Conservation (phyloP, 2,329 filamentous ascomycete genomes). For the Aspergillus sp. region DNA sequence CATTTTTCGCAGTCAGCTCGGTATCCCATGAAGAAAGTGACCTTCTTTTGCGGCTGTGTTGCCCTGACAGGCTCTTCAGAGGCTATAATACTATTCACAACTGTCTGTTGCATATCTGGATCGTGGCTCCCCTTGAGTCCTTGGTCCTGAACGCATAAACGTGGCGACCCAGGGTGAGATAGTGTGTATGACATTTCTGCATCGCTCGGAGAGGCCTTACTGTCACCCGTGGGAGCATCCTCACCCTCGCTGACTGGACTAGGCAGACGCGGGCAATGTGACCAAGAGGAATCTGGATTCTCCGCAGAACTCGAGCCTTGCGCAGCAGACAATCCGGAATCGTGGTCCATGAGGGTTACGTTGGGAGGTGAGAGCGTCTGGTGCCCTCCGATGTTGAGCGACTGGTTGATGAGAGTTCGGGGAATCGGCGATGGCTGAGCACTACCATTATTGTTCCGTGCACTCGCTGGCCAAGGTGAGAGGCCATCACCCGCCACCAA, state of each 20-base stretch:
- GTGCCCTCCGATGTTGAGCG: conserved; percentile 24
- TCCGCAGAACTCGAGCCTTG: background rate
- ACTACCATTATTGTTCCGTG: conserved; percentile 8
- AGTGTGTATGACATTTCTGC: conserved; percentile 11
- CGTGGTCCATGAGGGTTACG: background rate
- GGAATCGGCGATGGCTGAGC: conserved; percentile 23
- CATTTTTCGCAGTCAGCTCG: conserved; percentile 72
- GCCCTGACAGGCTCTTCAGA: background rate
- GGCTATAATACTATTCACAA: background rate
- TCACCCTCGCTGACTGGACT: conserved; percentile 35
- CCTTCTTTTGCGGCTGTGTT: conserved; percentile 40
- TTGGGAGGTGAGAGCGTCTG: background rate
- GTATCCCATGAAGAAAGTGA: conserved; percentile 69
- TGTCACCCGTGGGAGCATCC: conserved; percentile 7
- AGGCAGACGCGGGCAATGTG: conserved; percentile 24
- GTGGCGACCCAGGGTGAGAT: conserved; percentile 4
- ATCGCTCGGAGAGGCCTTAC: conserved; percentile 8
- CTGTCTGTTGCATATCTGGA: conserved; percentile 1
- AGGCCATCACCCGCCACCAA: conserved; percentile 11
- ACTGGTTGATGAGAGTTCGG: conserved; percentile 20
- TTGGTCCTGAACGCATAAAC: background rate
- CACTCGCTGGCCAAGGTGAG: conserved; percentile 15
- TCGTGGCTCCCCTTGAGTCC: no score
- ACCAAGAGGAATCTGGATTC: conserved; percentile 12
- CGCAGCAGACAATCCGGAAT: background rate